Percentiles rank a stretch among this genome's conserved stretches.
These are phyloP conservation scores for Diversispora epigaea DNA, from an alignment of 192 early-diverging fungal genomes.

Conservation along the genomic window DNA sequence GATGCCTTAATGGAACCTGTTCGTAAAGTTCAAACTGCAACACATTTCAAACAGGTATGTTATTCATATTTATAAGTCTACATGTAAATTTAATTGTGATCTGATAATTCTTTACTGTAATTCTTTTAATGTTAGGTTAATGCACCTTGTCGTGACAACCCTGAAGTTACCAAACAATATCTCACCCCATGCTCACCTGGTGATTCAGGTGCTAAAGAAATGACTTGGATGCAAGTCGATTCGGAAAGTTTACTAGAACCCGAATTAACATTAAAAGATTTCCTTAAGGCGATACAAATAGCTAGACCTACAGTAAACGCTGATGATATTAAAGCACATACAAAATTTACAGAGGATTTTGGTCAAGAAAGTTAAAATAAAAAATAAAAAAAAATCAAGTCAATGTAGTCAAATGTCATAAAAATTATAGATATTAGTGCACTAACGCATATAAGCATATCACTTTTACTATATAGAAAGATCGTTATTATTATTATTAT, in stretches of 20 bases:
- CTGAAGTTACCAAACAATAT: constrained; percentile 49
- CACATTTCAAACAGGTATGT: constrained; percentile 81
- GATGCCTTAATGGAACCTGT: constrained; percentile 98
- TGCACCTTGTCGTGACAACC: constrained; percentile 60
- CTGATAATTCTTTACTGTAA: constrained; percentile 7
- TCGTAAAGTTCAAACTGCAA: constrained; percentile 91
- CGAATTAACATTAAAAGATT: constrained; percentile 80
- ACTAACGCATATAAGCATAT: too few species aligned
- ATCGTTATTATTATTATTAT: too few species aligned
- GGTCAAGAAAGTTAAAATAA: constrained; percentile 48
- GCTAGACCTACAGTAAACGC: constrained; percentile 82
- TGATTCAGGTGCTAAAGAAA: constrained; percentile 80
- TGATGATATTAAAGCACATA: constrained; percentile 77
- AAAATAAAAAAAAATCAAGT: too few species aligned
- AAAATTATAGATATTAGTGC: too few species aligned
- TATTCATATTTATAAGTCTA: not conserved
- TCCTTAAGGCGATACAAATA: constrained; percentile 75
- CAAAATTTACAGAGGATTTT: constrained; percentile 89
- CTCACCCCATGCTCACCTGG: constrained; percentile 96
- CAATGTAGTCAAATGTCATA: too few species aligned
- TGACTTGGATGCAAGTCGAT: constrained; percentile 84
- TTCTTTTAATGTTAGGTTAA: constrained; percentile 44
- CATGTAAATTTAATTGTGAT: not conserved
- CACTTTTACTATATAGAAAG: too few species aligned
- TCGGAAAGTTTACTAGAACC: constrained; percentile 91